Evolutionary conservation across 2,329 filamentous ascomycete genomes (phyloP), one percentile per base, ranked within the genome.

Genomic region (Fusarium sororula): DNA sequence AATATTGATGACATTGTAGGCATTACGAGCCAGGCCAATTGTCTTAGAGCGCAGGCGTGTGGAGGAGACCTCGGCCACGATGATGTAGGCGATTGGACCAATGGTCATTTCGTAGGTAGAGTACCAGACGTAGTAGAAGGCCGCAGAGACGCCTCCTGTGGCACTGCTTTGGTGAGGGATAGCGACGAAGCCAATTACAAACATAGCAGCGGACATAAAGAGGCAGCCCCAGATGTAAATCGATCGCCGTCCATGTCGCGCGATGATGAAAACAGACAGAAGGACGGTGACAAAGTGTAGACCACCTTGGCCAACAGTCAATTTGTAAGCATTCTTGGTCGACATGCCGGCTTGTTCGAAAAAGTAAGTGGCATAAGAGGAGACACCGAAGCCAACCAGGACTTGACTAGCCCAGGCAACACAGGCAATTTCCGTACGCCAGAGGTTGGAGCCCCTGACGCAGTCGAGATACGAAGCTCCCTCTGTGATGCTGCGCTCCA

Each of bases 401-500:
- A 32, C 38, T 24, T 57, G 54, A 15, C 26, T 45, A 13, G 39
- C 38, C 38, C 38, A 44, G 22, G 54, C 22, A 22, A 44, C 89
- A 89, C 73, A 87, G 3, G 64, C 59, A 12, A 67, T 63, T 50
- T 84, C 82, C 2, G 83, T 84, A 6, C 84, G 77, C 5, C 83
- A 79, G 2, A 83, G 78, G 53, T 88, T 82, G 28, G 80, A 69
- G 13, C 82, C 82, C 38, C 78, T 81, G 77, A 87, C 87, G 72
- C 83, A 85, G 72, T 86, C 83, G 18, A 53, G 24, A 26, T 53
- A 53, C 9, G 50, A 53, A 24, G 50, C 50, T 26, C 50, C 50
- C 32, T 53, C 50, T 22, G 50, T 53, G n/a, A 53, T 53, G 50
- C 50, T 53, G 18, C 50, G 50, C n/a, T 79, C 77, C 11, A 72